Base-by-base conservation (phyloP, 495 filamentous ascomycete genomes). In the Penicillium steckii region DNA sequence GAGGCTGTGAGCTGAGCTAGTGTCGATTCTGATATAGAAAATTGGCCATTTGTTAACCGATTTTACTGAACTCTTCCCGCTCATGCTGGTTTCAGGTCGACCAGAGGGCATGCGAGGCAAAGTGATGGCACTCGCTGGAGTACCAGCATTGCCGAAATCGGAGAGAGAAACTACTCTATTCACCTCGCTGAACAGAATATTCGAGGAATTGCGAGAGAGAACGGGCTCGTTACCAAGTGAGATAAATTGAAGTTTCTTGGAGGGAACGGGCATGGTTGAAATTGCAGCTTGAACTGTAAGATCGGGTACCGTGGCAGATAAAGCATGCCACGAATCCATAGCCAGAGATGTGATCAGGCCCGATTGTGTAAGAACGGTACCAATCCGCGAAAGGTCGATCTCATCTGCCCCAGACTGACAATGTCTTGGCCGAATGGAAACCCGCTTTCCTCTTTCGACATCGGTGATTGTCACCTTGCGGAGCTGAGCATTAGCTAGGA, bases 41-140 rank as follows among this genome's bases (percentile, higher is more conserved):
- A 94, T 95, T 2, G 92, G 91, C 87, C 88, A 95, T 53, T 85
- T 79, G 64, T 96, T 91, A 25, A 89, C 72, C 0, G 82, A 80
- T 63, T 89, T 93, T 17, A 75, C 75, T 13, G 68, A 60, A 3
- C 74, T 73, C 61, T 73, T 85, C 32, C 86, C 65, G 29, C 87
- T 82, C 52, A 72, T 77, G 26, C 68, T 71, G 1, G 76, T 75
- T 44, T 83, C 74, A 77, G 58, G 67, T 70, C 7, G 72, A 65
- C 40, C 68, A 32, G 26, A 23, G 1, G 53, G 48, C 13, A 25
- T 27, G 27, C 29, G 21, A 10, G 23, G 3, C 1, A 40, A 21
- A 29, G 38, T 46, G 21, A 26, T 48, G 24, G 9, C 6, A 13
- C 37, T 60, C 19, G 70, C 35, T n/a, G 67, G 54, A 1, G 27